Evolutionary conservation across 345 rosid genomes (phyloP).

Genomic region (Kandelia obovata): DNA sequence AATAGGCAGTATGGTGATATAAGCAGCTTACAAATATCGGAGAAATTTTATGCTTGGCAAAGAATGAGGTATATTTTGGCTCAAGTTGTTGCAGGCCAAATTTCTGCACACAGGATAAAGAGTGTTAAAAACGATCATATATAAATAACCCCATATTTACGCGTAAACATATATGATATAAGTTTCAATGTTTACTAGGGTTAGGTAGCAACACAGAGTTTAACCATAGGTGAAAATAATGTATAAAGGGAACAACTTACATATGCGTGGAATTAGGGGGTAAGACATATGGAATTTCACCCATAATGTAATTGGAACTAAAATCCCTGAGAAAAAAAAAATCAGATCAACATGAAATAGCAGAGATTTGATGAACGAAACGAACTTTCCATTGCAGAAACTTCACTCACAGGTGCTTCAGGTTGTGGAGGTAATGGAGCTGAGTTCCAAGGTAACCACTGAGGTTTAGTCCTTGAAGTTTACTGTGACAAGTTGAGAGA

Average conservation of each 20-base stretch:
- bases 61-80: slow-evolving; percentile 60
- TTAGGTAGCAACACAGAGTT: neutral
- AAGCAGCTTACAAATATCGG: slow-evolving; percentile 56
- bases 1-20: slow-evolving; percentile 9
- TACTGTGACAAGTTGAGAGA: slow-evolving; percentile 36
- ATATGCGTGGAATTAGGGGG: slow-evolving; percentile 78
- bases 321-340: slow-evolving; percentile 53
- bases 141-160: neutral
- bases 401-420: slow-evolving; percentile 67
- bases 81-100: slow-evolving; percentile 69
- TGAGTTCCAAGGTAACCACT: slow-evolving; percentile 62
- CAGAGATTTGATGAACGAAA: slow-evolving; percentile 5
- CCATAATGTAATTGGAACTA: slow-evolving; percentile 60
- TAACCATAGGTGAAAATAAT: slow-evolving; percentile 4
- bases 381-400: slow-evolving; percentile 1
- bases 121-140: neutral
- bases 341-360: slow-evolving; percentile 12
- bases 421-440: slow-evolving; percentile 57
- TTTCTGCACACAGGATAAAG: slow-evolving; percentile 44
- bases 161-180: neutral
- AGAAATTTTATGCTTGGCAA: slow-evolving; percentile 54
- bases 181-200: neutral
- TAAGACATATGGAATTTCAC: slow-evolving; percentile 67
- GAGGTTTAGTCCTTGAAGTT: slow-evolving; percentile 55
- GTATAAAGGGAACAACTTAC: slow-evolving; percentile 41